These are phyloP conservation scores for Mallotus japonicus DNA, from an alignment of 441 rosid genomes.

Conservation along the genomic window DNA sequence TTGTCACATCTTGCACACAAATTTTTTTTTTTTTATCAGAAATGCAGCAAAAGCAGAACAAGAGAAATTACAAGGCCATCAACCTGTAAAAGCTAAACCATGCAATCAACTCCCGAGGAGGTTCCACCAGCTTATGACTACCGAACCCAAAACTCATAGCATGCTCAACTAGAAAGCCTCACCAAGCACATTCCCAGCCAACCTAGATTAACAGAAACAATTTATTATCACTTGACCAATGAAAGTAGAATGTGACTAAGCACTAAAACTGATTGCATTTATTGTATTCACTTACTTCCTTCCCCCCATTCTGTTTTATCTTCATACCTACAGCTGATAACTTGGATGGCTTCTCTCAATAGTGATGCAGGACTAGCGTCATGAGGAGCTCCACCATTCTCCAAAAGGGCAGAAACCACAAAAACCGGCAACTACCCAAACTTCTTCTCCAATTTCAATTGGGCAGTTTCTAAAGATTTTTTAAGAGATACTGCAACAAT, in stretches of 20 bases:
- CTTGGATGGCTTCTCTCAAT: constrained; percentile 95
- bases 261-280: neutral
- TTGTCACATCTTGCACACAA: constrained; percentile 69
- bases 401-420: constrained; percentile 72
- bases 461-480: constrained; percentile 37
- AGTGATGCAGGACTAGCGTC: constrained; percentile 81
- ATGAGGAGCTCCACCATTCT: constrained; percentile 80
- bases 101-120: too few species aligned
- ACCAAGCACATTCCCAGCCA: constrained; percentile 98
- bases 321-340: constrained; percentile 96
- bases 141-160: too few species aligned
- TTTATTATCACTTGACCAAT: neutral
- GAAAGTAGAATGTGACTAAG: neutral
- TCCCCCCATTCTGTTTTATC: constrained; percentile 99
- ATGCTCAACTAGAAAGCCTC: constrained; percentile 10
- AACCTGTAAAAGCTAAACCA: too few species aligned
- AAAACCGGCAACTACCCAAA: constrained; percentile 95
- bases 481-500: constrained; percentile 35
- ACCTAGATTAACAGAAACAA: constrained; percentile 44
- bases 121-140: too few species aligned
- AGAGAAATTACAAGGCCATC: too few species aligned
- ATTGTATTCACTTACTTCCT: constrained; percentile 56
- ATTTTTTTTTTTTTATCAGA: constrained; percentile 36
- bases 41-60: too few species aligned
- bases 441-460: constrained; percentile 83